Evolutionary conservation across 2,329 filamentous ascomycete genomes (phyloP), one percentile per base, ranked within the genome.

Genomic region (Piedraia hortae): DNA sequence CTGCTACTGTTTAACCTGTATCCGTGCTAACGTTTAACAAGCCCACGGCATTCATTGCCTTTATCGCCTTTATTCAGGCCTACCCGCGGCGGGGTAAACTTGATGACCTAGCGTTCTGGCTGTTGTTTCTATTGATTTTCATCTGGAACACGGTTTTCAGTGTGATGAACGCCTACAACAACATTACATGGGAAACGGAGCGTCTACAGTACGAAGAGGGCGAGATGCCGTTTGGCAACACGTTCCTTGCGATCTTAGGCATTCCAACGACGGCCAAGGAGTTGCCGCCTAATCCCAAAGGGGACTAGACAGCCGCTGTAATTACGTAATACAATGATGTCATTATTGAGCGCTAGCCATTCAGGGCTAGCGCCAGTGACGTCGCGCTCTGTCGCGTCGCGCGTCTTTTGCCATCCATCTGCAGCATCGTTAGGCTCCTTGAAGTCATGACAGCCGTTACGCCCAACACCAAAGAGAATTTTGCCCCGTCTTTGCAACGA

Each of bases 391-490:
- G n/a, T n/a, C n/a, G n/a, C n/a, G n/a, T n/a, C n/a, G n/a, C n/a
- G n/a, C n/a, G n/a, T n/a, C n/a, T n/a, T n/a, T n/a, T n/a, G n/a
- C n/a, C n/a, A n/a, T n/a, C n/a, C n/a, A n/a, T n/a, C n/a, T n/a
- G n/a, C n/a, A n/a, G n/a, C n/a, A n/a, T n/a, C n/a, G n/a, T n/a
- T n/a, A n/a, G n/a, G n/a, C n/a, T n/a, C n/a, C n/a, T n/a, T n/a
- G n/a, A n/a, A n/a, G n/a, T n/a, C n/a, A n/a, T n/a, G n/a, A n/a
- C n/a, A n/a, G n/a, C n/a, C n/a, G n/a, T n/a, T n/a, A n/a, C n/a
- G n/a, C n/a, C n/a, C n/a, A n/a, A 21, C 8, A 34, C 46, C 27
- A 47, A 47, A 26, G 44, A 47, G 31, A 47, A 47, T 20, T 31
- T 43, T 22, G 40, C 45, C 13, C 46, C 48, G 1, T 16, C 31